These are phyloP conservation scores for Dictyophora rubrovolvata DNA, from an alignment of 768 basidiomycete genomes.

Conservation along the genomic window DNA sequence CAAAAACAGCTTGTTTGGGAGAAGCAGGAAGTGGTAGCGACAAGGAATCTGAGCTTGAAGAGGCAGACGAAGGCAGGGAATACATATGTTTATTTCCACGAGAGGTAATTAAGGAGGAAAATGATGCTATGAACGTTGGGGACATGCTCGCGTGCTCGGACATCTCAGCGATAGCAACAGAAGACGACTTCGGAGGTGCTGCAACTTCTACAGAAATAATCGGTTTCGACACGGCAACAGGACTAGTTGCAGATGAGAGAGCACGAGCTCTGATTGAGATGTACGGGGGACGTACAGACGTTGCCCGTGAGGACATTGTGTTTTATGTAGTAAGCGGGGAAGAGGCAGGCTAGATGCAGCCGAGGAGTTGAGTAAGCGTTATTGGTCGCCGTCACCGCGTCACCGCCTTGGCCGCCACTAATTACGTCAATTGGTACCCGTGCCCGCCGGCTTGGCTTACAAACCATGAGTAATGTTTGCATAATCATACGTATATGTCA, in stretches of 20 bases:
- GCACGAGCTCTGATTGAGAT: constrained; percentile 7
- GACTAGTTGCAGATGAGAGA: not conserved
- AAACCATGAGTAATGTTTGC: not conserved
- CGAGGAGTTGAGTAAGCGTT: not conserved
- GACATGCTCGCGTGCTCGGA: constrained; percentile 5
- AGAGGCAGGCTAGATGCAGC: not conserved
- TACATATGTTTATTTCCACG: constrained; percentile 19
- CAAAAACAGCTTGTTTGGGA: constrained; percentile 36
- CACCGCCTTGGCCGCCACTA: not conserved
- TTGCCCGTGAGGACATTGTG: constrained; percentile 3
- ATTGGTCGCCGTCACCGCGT: not conserved
- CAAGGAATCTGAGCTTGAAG: constrained; percentile 27
- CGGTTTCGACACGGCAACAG: not conserved
- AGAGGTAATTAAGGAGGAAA: constrained; percentile 37
- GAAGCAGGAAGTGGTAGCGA: constrained; percentile 45
- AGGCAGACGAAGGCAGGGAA: constrained; percentile 32
- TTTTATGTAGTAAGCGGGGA: not conserved
- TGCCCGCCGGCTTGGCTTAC: not conserved
- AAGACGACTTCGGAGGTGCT: constrained; percentile 15
- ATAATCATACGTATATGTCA: not conserved
- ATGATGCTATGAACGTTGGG: constrained; percentile 42
- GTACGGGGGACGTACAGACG: constrained; percentile 5
- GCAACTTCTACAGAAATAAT: not conserved
- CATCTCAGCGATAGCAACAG: constrained; percentile 9
- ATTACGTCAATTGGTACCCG: not conserved